These are phyloP conservation scores for Immersiella caudata DNA, from an alignment of 495 filamentous ascomycete species.

Conservation along the genomic window DNA sequence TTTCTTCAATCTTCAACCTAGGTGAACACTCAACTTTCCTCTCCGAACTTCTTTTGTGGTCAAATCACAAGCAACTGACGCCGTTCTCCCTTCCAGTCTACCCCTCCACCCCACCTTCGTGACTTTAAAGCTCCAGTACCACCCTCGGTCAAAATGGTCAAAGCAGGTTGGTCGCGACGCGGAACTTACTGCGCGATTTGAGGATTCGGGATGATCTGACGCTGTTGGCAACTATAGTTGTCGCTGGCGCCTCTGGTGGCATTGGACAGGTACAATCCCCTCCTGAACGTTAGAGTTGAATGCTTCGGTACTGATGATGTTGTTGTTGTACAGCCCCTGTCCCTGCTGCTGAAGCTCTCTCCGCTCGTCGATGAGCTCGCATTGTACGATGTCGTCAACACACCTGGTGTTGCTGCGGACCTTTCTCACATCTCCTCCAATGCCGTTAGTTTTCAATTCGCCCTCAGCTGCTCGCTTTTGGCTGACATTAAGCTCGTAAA, in stretches of 20 bases:
- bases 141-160: conserved; percentile 71
- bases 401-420: conserved; percentile 91
- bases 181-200: conserved; percentile 19
- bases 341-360: conserved; percentile 87
- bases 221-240: conserved; percentile 56
- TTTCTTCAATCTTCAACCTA: conserved; percentile 1
- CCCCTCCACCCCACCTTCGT: conserved; percentile 31
- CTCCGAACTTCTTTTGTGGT: neutral
- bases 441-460: conserved; percentile 66
- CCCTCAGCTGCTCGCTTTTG: conserved; percentile 31
- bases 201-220: conserved; percentile 36
- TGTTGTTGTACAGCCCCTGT: conserved; percentile 71
- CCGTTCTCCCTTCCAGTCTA: conserved; percentile 20
- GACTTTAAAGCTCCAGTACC: conserved; percentile 16
- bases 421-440: conserved; percentile 95
- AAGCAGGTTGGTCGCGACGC: conserved; percentile 66
- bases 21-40: neutral
- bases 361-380: conserved; percentile 87
- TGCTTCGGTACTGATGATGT: conserved; percentile 13
- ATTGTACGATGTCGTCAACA: conserved; percentile 99
- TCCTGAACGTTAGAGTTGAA: neutral
- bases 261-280: conserved; percentile 81
- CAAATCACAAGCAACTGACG: neutral
- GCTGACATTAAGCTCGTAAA: conserved; percentile 41
- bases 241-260: conserved; percentile 95